These are phyloP conservation scores for Hyphopichia khmerensis DNA, from an alignment of 1,139 yeast species.

Conservation along the genomic window DNA sequence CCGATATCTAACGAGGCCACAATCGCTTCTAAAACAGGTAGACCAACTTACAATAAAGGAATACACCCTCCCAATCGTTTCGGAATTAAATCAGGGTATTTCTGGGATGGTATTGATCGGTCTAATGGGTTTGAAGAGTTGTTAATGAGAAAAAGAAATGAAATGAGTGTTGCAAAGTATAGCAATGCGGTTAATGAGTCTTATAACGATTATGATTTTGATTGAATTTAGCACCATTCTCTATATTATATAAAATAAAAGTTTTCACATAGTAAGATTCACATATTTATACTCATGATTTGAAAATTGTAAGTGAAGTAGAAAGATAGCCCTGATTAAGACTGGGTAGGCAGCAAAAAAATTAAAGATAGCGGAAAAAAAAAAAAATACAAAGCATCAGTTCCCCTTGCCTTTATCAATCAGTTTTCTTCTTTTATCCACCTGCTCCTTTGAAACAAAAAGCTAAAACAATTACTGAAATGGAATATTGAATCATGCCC, in stretches of 20 bases:
- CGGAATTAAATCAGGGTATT: slow-evolving; percentile 70
- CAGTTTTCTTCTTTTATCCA: too few relatives aligned
- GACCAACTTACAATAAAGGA: slow-evolving; percentile 43
- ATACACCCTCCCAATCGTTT: slow-evolving; percentile 68
- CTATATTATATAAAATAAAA: too few relatives aligned
- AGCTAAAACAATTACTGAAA: background rate
- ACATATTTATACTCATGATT: too few relatives aligned
- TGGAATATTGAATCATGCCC: background rate
- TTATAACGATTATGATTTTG: slow-evolving; percentile 8
- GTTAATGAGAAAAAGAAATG: slow-evolving; percentile 57
- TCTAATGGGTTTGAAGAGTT: slow-evolving; percentile 84
- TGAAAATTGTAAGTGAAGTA: too few relatives aligned
- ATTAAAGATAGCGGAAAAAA: too few relatives aligned
- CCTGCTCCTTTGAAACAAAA: too few relatives aligned
- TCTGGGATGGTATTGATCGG: slow-evolving; percentile 94
- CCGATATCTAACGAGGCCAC: slow-evolving; percentile 28
- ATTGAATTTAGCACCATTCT: too few relatives aligned
- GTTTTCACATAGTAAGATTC: too few relatives aligned
- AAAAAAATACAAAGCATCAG: too few relatives aligned
- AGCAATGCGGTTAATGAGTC: slow-evolving; percentile 3
- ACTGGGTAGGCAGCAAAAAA: too few relatives aligned
- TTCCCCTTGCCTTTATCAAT: too few relatives aligned
- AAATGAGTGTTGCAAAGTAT: slow-evolving; percentile 28
- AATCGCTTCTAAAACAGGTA: slow-evolving; percentile 13
- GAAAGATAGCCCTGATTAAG: too few relatives aligned